phyloP scores from a whole-genome alignment of 2,329 filamentous ascomycete genomes.

The Trichoderma oligosporum region DNA sequence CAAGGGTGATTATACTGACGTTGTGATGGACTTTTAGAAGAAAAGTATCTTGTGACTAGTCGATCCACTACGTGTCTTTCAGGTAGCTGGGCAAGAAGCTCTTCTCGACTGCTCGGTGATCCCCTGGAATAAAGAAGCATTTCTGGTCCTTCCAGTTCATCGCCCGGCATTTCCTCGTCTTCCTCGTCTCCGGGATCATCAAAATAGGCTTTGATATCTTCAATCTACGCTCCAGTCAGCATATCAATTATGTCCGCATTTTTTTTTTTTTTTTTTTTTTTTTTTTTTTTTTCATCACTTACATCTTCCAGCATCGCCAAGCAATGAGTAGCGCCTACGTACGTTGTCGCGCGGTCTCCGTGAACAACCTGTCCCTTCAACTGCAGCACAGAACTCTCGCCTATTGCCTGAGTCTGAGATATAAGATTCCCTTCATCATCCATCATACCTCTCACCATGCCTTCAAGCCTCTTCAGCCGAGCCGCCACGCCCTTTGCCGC shows the following conservation, averaged over 20 bases:
- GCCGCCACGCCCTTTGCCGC: constrained; percentile 51
- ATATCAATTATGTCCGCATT: not conserved
- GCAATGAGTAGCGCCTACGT: constrained; percentile 57
- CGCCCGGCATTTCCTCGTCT: constrained; percentile 32
- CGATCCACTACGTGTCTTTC: constrained; percentile 45
- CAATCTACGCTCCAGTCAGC: constrained; percentile 42
- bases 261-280: not conserved
- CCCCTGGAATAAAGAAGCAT: constrained; percentile 41
- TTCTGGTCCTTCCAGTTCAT: constrained; percentile 40
- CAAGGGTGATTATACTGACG: constrained; percentile 37
- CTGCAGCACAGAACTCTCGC: constrained; percentile 24
- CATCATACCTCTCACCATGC: constrained; percentile 56
- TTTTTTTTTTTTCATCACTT: not conserved
- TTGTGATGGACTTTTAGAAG: constrained; percentile 49
- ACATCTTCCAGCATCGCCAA: constrained; percentile 60
- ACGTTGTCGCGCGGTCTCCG: constrained; percentile 44
- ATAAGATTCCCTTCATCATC: constrained; percentile 33
- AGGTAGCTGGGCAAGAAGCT: constrained; percentile 48
- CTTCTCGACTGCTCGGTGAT: constrained; percentile 40
- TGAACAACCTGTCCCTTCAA: constrained; percentile 42
- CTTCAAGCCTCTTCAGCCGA: constrained; percentile 52
- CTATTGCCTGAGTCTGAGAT: constrained; percentile 13
- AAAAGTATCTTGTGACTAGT: constrained; percentile 52
- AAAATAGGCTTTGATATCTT: constrained; percentile 57
- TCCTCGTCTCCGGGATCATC: constrained; percentile 43